Conservation (phyloP, 106 monocot species). For the Phalaenopsis equestris region DNA sequence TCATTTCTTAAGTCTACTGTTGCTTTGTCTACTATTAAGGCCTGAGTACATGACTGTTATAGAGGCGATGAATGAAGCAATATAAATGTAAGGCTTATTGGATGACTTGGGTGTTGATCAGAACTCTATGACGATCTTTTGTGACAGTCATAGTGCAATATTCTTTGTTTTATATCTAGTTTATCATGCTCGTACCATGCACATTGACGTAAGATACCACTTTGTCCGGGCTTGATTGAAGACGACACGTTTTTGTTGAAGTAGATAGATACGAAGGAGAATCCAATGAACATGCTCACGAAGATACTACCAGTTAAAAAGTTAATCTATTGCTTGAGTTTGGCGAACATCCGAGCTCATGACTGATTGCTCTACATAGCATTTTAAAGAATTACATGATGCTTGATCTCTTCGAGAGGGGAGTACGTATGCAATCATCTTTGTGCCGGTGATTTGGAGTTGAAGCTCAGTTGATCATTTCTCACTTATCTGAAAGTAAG, state of each 20-base stretch:
- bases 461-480: no score
- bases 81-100: neutral
- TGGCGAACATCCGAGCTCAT: neutral
- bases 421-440: neutral
- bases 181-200: conserved; percentile 4
- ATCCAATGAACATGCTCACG: neutral
- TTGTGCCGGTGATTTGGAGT: neutral
- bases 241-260: neutral
- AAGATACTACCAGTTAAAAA: neutral
- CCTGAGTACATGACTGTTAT: no score
- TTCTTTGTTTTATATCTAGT: conserved; percentile 12
- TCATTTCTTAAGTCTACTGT: no score
- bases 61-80: no score
- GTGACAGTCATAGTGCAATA: conserved; percentile 11
- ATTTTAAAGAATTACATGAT: neutral
- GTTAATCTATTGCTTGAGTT: neutral
- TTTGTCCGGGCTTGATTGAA: neutral
- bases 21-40: no score
- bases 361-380: neutral
- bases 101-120: neutral
- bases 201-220: neutral
- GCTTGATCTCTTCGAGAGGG: neutral
- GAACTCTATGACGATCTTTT: neutral
- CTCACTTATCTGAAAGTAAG: no score
- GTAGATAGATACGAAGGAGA: no score